Conservation (phyloP, 164 flowering plant species). For the Nymphaea thermarum region DNA sequence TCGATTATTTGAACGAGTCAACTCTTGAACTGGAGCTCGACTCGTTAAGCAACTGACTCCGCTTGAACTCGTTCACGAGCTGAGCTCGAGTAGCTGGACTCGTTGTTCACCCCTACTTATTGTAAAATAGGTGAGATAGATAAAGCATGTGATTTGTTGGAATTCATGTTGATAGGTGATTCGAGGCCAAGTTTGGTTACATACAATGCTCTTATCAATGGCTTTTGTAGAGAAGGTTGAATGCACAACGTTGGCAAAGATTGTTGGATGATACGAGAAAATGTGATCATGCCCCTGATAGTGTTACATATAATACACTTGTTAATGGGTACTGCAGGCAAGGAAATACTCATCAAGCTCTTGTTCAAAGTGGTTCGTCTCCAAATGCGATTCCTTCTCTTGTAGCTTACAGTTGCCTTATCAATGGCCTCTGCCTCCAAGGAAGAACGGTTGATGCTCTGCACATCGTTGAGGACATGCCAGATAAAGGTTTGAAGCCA, state of each 20-base stretch:
- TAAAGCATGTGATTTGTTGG: conserved; percentile 32
- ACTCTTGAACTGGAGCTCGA: too few relatives aligned
- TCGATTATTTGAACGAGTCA: too few relatives aligned
- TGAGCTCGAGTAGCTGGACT: too few relatives aligned
- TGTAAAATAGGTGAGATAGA: conserved; percentile 43
- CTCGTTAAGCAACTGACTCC: too few relatives aligned
- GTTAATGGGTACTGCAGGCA: conserved; percentile 69
- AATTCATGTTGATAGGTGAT: conserved; percentile 29
- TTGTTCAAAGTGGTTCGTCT: conserved; percentile 46
- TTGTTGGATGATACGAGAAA: conserved; percentile 45
- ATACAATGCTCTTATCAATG: conserved; percentile 64
- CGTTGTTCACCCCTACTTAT: too few relatives aligned
- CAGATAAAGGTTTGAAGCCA: conserved; percentile 35
- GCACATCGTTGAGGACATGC: conserved; percentile 37
- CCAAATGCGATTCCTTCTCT: conserved; percentile 72
- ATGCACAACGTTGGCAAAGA: conserved; percentile 41
- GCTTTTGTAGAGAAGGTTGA: conserved; percentile 58
- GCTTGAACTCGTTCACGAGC: too few relatives aligned
- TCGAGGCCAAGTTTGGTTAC: conserved; percentile 66
- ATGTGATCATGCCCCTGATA: conserved; percentile 57
- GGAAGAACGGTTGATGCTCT: conserved; percentile 23
- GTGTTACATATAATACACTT: conserved; percentile 75
- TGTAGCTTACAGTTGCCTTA: conserved; percentile 63
- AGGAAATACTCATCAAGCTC: conserved; percentile 72
- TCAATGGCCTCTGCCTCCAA: conserved; percentile 53